Evolutionary conservation across 805 yeast genomes (phyloP), one percentile per base, ranked within the genome.

Genomic region (Lachancea lanzarotensis): DNA sequence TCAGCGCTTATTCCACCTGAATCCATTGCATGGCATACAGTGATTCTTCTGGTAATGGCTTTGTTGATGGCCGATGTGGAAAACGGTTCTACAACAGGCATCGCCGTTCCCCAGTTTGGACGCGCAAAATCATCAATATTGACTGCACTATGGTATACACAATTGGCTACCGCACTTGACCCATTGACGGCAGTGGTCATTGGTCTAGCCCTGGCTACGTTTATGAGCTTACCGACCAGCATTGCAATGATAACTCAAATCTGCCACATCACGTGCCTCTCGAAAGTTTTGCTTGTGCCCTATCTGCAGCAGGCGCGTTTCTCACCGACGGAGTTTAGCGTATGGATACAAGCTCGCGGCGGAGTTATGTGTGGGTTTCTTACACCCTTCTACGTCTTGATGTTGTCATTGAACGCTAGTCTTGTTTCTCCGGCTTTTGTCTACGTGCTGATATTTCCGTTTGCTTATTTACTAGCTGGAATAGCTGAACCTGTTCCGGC

Each of bases 331-430:
- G 75, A 75, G 43, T 65, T 67, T 35, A 60, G 67, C 15, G 69
- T 65, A 43, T 79, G 84, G 84, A 60, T 69, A 38, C 65, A 65
- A 11, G 69, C 78, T 12, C 66, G 84, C 33, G 77, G 74, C 44
- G 83, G 82, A 0, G 68, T 75, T 26, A 59, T 80, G 41, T 72
- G 74, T 49, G 83, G 82, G 5, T 78, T 78, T 50, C 78, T 82
- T 2, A 54, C 75, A 8, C 69, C 69, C 38, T 74, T 70, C 56
- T 78, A 66, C 50, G 50, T 64, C 43, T 56, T 75, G 40, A 58
- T 76, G 43, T 38, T 26, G 7, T 19, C 33, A 7, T 59, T 15
- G 17, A 20, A 62, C 31, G 5, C 18, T 5, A 81, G 79, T 0
- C 68, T 68, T 51, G 52, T 73, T 3, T 74, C 81, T 0, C 65